Conservation (phyloP, 331 rosid genomes). For the Rhamnella rubrinervis region DNA sequence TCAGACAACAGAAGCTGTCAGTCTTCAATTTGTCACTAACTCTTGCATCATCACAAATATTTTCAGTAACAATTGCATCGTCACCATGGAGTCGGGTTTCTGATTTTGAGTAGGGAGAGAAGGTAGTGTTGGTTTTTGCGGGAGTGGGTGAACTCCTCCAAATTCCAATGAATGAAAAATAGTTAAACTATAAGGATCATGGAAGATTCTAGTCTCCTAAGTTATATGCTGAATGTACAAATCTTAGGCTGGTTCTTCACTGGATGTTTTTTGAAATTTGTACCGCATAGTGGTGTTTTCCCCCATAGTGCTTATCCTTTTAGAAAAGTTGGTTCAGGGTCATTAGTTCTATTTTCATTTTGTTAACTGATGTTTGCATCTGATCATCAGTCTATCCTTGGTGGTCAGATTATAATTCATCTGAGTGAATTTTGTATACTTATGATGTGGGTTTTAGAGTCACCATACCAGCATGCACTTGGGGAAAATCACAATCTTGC, state of each 20-base stretch:
- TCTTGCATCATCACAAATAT: constrained; percentile 71
- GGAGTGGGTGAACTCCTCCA: constrained; percentile 26
- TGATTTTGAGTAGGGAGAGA: constrained; percentile 43
- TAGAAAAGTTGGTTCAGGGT: too few species aligned
- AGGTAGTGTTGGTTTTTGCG: constrained; percentile 32
- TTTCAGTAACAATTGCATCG: constrained; percentile 65
- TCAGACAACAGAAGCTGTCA: constrained; percentile 63
- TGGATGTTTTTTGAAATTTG: too few species aligned
- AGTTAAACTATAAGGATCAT: too few species aligned
- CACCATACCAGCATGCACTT: not conserved
- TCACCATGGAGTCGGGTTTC: constrained; percentile 51
- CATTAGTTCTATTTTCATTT: not conserved
- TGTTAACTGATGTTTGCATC: constrained; percentile 14
- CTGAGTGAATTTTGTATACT: constrained; percentile 24
- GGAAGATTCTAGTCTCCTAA: too few species aligned
- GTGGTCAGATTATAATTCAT: constrained; percentile 22
- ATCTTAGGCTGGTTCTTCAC: too few species aligned
- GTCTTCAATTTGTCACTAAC: constrained; percentile 85
- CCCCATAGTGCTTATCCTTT: constrained; percentile 33
- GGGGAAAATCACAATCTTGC: constrained; percentile 32
- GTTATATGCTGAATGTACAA: too few species aligned
- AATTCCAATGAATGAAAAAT: too few species aligned
- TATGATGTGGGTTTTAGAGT: not conserved
- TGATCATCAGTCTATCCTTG: constrained; percentile 24
- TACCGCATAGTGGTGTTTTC: too few species aligned